Evolutionary conservation across 495 filamentous ascomycete species (phyloP), one percentile per base, ranked within the genome.

Genomic region (Hypoxylon fragiforme): DNA sequence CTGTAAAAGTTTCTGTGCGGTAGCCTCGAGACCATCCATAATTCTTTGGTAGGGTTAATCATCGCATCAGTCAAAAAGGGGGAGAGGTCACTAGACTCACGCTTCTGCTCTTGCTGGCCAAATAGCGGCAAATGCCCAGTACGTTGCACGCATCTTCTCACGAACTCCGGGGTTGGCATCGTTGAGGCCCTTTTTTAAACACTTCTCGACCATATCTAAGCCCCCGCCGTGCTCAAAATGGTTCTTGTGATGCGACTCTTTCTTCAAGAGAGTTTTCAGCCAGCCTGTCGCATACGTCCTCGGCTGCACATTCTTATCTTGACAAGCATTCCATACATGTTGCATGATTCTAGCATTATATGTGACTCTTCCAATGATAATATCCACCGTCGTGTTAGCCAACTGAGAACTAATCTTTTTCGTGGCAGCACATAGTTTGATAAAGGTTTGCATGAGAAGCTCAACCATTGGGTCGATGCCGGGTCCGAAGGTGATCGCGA

Each of bases 241-340:
- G 42, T 72, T 81, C 69, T 90, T 95, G 62, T 95, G 85, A 57
- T 86, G 81, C 2, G 83, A 71, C 65, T 96, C 89, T 51, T 89
- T 88, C 45, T 76, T 85, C 22, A 98, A 70, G 26, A 97, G 57
- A 2, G 87, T 90, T 68, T 83, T 88, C 9, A 97, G 71, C 94
- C 94, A 98, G 9, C 83, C 87, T 14, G 88, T 72, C 8, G 85
- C 86, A 70, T 83, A 96, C 1, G 81, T 81, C 41, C 94, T 83
- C 19, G 91, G 80, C 57, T 90, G 85, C 1, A 90, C 84, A 67
- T 96, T 97, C 73, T 96, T 98, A 67, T 97, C 94, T 64, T 92
- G 85, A 44, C 78, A 85, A 20, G 95, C 91, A 47, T 70, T 70
- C 68, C 81, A 83, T 24, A 97, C 75, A 60, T 97, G 91, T 60